Conservation (phyloP, 345 rosid species). For the Conringia planisiliqua region DNA sequence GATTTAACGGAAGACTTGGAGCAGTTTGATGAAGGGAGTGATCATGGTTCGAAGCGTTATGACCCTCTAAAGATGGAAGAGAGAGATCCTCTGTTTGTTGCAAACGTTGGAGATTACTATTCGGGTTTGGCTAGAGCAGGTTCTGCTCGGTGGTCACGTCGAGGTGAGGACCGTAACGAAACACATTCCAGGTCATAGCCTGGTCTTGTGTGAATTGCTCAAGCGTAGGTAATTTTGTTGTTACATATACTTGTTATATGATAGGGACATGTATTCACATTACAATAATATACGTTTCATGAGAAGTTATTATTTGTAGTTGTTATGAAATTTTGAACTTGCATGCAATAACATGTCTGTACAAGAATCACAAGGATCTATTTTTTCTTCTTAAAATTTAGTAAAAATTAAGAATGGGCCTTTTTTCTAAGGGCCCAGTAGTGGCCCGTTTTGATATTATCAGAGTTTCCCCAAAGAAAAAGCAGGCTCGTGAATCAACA, state of each 20-base stretch:
- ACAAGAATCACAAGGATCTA: too few species aligned
- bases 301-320: neutral
- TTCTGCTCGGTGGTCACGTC: conserved; percentile 56
- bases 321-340: neutral
- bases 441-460: neutral
- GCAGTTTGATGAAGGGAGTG: conserved; percentile 54
- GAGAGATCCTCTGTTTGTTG: conserved; percentile 91
- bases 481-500: neutral
- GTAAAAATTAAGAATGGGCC: neutral
- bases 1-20: conserved; percentile 73
- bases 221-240: conserved; percentile 8
- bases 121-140: conserved; percentile 61
- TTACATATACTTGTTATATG: neutral
- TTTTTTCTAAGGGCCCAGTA: neutral
- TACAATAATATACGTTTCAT: neutral
- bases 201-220: conserved; percentile 1
- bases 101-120: conserved; percentile 81
- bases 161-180: conserved; percentile 37
- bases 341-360: neutral
- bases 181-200: conserved; percentile 1
- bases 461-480: neutral
- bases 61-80: conserved; percentile 45
- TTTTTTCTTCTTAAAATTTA: neutral
- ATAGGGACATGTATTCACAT: neutral
- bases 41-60: conserved; percentile 18